A percentile compares a stretch with the other conserved stretches of the same genome.
These are phyloP conservation scores for Russula olivacea DNA, from an alignment of 768 basidiomycete species.

Conservation along the genomic window DNA sequence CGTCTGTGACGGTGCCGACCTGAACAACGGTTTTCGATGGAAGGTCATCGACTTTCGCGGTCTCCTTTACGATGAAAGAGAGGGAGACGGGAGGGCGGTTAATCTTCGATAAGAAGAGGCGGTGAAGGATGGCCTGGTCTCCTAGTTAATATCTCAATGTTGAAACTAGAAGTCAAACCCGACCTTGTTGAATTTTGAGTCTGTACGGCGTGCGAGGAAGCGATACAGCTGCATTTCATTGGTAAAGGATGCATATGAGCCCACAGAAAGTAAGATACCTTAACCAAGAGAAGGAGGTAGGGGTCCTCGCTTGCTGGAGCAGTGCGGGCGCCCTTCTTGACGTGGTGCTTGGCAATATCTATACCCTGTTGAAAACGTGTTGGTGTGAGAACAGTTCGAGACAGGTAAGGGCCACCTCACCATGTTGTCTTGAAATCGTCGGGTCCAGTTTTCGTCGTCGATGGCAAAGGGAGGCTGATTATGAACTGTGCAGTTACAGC, in stretches of 20 bases:
- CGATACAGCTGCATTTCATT: slow-evolving; percentile 75
- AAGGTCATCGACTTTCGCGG: slow-evolving; percentile 54
- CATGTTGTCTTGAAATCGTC: slow-evolving; percentile 52
- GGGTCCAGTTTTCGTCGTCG: slow-evolving; percentile 39
- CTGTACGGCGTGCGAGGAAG: slow-evolving; percentile 96
- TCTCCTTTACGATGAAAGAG: slow-evolving; percentile 86
- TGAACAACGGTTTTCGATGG: slow-evolving; percentile 81
- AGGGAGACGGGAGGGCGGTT: slow-evolving; percentile 97
- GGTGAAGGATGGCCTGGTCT: slow-evolving; percentile 80
- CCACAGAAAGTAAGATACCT: slow-evolving; percentile 48
- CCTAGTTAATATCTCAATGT: slow-evolving; percentile 27
- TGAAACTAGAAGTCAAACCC: slow-evolving; percentile 11
- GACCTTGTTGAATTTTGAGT: slow-evolving; percentile 94
- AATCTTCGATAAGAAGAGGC: slow-evolving; percentile 93
- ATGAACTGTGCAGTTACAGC: slow-evolving; percentile 54
- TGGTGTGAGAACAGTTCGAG: slow-evolving; percentile 8
- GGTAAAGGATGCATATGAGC: slow-evolving; percentile 13
- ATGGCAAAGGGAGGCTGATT: slow-evolving; percentile 42
- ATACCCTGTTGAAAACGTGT: slow-evolving; percentile 61
- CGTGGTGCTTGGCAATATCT: slow-evolving; percentile 94
- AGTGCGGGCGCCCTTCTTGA: slow-evolving; percentile 93
- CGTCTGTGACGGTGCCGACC: slow-evolving; percentile 93
- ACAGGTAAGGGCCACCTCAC: slow-evolving; percentile 52
- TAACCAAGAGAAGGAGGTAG: slow-evolving; percentile 95
- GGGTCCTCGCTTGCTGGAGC: slow-evolving; percentile 99